Evolutionary conservation across 352 stramenopile species (phyloP), one percentile per base, ranked within the genome.

Genomic region (Pythium dissotocum): DNA sequence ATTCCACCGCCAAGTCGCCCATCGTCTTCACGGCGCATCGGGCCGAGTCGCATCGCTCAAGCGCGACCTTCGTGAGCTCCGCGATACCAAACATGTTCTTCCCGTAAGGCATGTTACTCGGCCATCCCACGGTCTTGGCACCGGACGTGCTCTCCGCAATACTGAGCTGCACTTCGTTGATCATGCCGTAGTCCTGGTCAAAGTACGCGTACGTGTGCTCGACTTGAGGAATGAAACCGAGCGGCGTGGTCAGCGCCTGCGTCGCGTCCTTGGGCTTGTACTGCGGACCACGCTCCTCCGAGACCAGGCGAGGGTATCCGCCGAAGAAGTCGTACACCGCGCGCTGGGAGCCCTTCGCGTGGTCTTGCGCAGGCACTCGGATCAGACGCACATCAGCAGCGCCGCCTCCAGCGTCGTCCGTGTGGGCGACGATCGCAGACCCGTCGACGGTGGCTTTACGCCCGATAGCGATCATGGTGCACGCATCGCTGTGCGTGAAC

Each of bases 141-240:
- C 78, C 78, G 49, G 85, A 97, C 32, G 90, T 98, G 33, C 77
- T 93, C 77, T 97, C 91, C 30, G 83, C 89, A 53, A 98, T 97
- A 32, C 73, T 91, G 26, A 97, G 72, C 69, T 94, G 77, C 42
- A 91, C 73, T 72, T 98, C 91, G 75, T 98, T 98, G 56, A 97
- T 91, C 72, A 95, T 88, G 51, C 82, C 89, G 64, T 98, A 87
- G 70, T 87, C 79, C 57, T 93, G 89, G 67, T 98, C 91, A 63
- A 95, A 86, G 74, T 96, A 96, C 2, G 84, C 88, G 71, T 89
- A 98, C 13, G 91, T 98, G 70, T 93, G 80, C 7, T 69, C 56
- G 33, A 97, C 83, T 75, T 98, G 78, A 18, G 84, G 81, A 49
- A 96, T 91, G 40, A 77, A 87, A 4, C 87, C 83, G 52, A 96